These are phyloP conservation scores for Neurospora sp. DNA, from an alignment of 495 filamentous ascomycete species.

Conservation along the genomic window DNA sequence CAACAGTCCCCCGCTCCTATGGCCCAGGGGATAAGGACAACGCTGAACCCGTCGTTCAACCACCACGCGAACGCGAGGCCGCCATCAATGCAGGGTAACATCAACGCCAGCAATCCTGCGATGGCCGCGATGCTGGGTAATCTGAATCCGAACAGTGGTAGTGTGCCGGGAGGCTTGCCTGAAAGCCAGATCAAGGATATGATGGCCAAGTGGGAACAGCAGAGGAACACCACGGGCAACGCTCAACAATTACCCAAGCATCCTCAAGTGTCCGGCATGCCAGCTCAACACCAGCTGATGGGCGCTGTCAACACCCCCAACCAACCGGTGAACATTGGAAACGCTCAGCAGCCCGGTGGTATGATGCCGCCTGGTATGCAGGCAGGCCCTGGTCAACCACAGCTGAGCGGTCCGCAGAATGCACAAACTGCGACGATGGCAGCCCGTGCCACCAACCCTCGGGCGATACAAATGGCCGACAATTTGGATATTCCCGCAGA, in stretches of 20 bases:
- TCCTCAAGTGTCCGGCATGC: slow-evolving; percentile 12
- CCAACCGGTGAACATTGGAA: slow-evolving; percentile 12
- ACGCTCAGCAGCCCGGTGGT: slow-evolving; percentile 10
- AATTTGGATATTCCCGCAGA: slow-evolving; percentile 25
- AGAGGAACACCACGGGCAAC: slow-evolving; percentile 6
- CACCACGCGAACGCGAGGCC: slow-evolving; percentile 24
- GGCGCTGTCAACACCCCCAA: slow-evolving; percentile 1
- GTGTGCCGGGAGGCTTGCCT: slow-evolving; percentile 18
- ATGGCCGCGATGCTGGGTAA: slow-evolving; percentile 18
- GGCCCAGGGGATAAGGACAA: slow-evolving; percentile 24
- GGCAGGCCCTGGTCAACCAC: not conserved
- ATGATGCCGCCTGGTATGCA: slow-evolving; percentile 1
- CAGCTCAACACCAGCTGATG: slow-evolving; percentile 13
- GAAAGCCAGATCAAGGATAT: slow-evolving; percentile 34
- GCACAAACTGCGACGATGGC: not conserved
- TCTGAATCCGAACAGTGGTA: slow-evolving; percentile 19
- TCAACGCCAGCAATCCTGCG: slow-evolving; percentile 9
- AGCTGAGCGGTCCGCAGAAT: not conserved
- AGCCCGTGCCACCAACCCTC: slow-evolving; percentile 1
- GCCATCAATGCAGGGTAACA: slow-evolving; percentile 8
- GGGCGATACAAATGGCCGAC: slow-evolving; percentile 20
- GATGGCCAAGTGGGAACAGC: slow-evolving; percentile 28
- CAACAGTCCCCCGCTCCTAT: slow-evolving; percentile 34
- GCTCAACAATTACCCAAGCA: slow-evolving; percentile 10
- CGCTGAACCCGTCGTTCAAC: slow-evolving; percentile 22